These are phyloP conservation scores for Plasmodium gallinaceum DNA, from an alignment of 169 alveolate species.

Conservation along the genomic window DNA sequence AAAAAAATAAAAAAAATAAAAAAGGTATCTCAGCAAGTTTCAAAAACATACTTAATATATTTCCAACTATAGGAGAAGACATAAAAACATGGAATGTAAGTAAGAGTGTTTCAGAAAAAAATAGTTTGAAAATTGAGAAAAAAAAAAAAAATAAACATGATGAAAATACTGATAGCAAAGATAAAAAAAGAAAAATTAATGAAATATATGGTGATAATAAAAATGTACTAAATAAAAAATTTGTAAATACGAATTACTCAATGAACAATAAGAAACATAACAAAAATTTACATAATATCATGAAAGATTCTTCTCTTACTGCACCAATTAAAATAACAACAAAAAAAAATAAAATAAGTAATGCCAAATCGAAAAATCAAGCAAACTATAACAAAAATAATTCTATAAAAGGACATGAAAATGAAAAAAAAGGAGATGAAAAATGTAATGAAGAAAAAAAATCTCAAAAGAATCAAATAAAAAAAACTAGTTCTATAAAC, in stretches of 20 bases:
- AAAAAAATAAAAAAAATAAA: constrained; percentile 19
- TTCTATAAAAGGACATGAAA: not conserved
- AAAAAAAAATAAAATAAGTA: not conserved
- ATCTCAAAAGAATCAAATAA: not conserved
- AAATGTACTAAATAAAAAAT: constrained; percentile 19
- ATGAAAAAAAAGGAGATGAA: not conserved
- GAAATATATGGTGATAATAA: not conserved
- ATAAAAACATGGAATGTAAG: constrained; percentile 36
- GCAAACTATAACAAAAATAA: not conserved
- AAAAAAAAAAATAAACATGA: not conserved
- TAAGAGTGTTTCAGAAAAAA: constrained; percentile 8
- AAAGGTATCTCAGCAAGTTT: constrained; percentile 2
- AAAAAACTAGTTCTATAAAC: not conserved
- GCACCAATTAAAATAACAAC: not conserved
- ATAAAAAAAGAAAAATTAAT: constrained; percentile 7
- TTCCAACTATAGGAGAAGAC: constrained; percentile 61
- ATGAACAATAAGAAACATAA: constrained; percentile 38
- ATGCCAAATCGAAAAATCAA: constrained; percentile 6
- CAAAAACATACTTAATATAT: constrained; percentile 21
- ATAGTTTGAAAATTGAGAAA: constrained; percentile 13
- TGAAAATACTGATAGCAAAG: constrained; percentile 4
- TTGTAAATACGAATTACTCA: constrained; percentile 43
- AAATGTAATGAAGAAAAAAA: not conserved
- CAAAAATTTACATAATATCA: constrained; percentile 22
- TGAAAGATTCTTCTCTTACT: no score